A percentile compares a stretch with the other conserved stretches of the same genome.
These are phyloP conservation scores for Dispira simplex DNA, from an alignment of 192 early-diverging fungal species.

Conservation along the genomic window DNA sequence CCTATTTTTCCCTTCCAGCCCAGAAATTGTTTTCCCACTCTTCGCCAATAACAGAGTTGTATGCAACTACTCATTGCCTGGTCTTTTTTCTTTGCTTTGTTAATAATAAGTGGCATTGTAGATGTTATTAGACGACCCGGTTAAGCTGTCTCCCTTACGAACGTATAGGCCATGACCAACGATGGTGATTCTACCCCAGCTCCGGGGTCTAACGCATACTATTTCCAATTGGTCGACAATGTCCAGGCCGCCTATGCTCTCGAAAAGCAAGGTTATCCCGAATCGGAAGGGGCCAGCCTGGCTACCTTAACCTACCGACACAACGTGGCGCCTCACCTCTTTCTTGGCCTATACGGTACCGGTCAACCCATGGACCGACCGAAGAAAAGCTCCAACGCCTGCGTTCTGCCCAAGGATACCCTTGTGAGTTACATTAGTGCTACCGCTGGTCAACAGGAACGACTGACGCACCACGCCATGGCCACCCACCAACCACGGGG, in stretches of 20 bases:
- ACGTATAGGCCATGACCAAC: no score
- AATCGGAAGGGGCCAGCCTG: conserved; percentile 1
- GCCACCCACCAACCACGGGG: neutral
- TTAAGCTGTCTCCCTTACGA: no score
- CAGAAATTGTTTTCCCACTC: no score
- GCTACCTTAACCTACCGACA: conserved; percentile 1
- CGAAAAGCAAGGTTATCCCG: conserved; percentile 1
- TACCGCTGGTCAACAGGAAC: neutral
- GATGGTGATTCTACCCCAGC: no score
- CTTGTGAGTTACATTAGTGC: conserved; percentile 2
- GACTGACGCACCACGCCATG: neutral
- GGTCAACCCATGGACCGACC: neutral
- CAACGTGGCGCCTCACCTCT: neutral
- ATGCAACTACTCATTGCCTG: no score
- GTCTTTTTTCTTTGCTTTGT: no score
- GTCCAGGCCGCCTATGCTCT: neutral
- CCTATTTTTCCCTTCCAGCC: no score
- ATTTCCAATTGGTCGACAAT: neutral
- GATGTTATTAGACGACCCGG: no score
- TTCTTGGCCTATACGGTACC: conserved; percentile 3
- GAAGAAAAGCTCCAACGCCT: neutral
- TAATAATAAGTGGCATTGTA: no score
- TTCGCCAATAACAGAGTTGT: no score
- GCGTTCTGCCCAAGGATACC: neutral
- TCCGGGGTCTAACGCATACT: neutral